Evolutionary conservation across 208 protist genomes (phyloP).

Genomic region (Porcisia deanei): DNA sequence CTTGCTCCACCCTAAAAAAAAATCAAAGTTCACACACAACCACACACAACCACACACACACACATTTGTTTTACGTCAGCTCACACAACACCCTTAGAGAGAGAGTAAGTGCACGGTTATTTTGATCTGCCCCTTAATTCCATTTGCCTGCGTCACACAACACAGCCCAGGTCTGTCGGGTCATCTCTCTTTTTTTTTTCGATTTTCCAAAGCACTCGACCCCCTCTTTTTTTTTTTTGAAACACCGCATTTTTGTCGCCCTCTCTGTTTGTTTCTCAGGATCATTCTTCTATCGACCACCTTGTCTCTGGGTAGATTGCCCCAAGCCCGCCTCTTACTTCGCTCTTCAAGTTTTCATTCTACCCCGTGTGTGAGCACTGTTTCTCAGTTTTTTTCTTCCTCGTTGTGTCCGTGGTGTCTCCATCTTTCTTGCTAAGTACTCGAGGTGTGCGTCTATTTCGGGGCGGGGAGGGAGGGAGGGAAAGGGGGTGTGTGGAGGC

Average conservation of each 20-base stretch:
- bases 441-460: too few relatives aligned
- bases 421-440: too few relatives aligned
- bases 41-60: too few relatives aligned
- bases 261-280: not conserved
- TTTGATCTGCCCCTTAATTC: not conserved
- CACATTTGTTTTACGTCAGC: not conserved
- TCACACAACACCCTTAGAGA: not conserved
- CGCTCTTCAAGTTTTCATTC: not conserved
- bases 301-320: not conserved
- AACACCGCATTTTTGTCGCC: not conserved
- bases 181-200: not conserved
- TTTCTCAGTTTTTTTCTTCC: too few relatives aligned
- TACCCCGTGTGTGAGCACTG: not conserved
- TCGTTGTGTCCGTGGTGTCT: too few relatives aligned
- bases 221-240: slow-evolving; percentile 3
- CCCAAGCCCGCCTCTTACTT: not conserved
- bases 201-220: not conserved
- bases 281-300: not conserved
- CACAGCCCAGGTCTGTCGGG: not conserved
- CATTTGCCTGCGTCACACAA: not conserved
- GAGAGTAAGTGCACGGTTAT: not conserved
- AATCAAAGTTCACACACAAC: too few relatives aligned
- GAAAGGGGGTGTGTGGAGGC: too few relatives aligned
- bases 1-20: too few relatives aligned
- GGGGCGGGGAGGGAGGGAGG: too few relatives aligned